Evolutionary conservation across 257 asterid genomes (phyloP).

Genomic region (Handroanthus guayacan): DNA sequence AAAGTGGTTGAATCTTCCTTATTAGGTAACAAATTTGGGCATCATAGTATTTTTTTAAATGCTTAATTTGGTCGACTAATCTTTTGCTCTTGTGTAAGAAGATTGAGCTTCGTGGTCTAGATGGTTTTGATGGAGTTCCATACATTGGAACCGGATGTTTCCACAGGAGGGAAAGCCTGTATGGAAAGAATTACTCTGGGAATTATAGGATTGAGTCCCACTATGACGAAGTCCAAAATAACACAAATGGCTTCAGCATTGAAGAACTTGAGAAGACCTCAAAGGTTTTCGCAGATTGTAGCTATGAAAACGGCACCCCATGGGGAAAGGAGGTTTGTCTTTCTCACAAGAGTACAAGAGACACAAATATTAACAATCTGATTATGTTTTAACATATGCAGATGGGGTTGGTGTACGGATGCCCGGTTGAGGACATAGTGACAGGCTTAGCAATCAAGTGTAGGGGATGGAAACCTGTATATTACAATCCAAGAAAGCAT

Average conservation of each 20-base stretch:
- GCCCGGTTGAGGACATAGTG: constrained; percentile 64
- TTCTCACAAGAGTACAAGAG: not conserved
- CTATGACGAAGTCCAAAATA: constrained; percentile 28
- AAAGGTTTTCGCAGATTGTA: constrained; percentile 53
- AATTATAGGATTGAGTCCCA: constrained; percentile 35
- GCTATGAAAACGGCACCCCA: constrained; percentile 58
- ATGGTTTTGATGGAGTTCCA: constrained; percentile 60
- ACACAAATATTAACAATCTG: not conserved
- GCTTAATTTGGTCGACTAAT: not conserved
- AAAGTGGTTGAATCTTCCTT: no score
- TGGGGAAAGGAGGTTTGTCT: constrained; percentile 71
- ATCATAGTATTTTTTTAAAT: no score
- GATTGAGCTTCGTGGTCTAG: constrained; percentile 71
- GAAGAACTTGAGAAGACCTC: constrained; percentile 57
- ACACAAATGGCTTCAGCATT: constrained; percentile 22
- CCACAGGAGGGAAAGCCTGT: constrained; percentile 68
- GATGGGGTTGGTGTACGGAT: constrained; percentile 70
- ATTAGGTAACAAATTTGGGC: no score
- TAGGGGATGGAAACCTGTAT: constrained; percentile 68
- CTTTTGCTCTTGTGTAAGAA: constrained; percentile 30
- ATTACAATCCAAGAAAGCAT: constrained; percentile 48
- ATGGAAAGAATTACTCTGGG: constrained; percentile 48
- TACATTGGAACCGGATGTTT: constrained; percentile 80
- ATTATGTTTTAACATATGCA: constrained; percentile 30
- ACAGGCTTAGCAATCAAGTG: constrained; percentile 68